Evolutionary conservation across 805 yeast species (phyloP).

Genomic region (Yarrowia sp.): DNA sequence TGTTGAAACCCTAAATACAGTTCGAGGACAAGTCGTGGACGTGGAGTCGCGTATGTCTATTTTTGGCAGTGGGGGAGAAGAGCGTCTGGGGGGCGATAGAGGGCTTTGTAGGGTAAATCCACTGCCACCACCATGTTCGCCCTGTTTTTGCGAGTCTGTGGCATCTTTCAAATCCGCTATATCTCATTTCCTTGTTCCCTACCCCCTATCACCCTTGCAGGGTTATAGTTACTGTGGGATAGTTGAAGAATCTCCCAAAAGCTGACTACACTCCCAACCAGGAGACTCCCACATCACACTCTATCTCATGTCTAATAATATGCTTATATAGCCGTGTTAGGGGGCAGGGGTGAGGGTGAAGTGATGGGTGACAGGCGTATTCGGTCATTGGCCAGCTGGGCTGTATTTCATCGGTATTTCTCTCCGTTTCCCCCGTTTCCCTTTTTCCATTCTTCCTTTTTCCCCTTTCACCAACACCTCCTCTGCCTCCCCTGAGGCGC

Average conservation of each 20-base stretch:
- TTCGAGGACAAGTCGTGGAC: slow-evolving; percentile 24
- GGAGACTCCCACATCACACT: neutral
- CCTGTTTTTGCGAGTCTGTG: no score
- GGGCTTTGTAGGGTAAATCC: neutral
- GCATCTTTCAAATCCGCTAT: neutral
- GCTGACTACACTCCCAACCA: slow-evolving; percentile 12
- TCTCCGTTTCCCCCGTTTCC: neutral
- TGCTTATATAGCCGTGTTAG: slow-evolving; percentile 30
- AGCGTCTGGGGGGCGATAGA: neutral
- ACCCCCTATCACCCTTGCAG: slow-evolving; percentile 9
- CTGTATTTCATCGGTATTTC: no score
- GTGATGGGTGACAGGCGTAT: no score
- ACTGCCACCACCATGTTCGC: no score
- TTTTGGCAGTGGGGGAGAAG: neutral
- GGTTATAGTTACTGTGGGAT: slow-evolving; percentile 5
- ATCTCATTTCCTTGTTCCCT: neutral
- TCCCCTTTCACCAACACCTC: neutral
- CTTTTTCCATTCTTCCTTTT: neutral
- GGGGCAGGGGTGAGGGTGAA: neutral
- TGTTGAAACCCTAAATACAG: neutral
- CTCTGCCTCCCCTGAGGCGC: slow-evolving; percentile 26
- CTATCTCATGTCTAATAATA: slow-evolving; percentile 21
- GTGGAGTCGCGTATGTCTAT: slow-evolving; percentile 29
- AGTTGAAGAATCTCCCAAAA: neutral
- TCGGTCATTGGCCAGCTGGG: no score